phyloP scores from a whole-genome alignment of 139 green algal genomes.

The Nannochloris sp. region DNA sequence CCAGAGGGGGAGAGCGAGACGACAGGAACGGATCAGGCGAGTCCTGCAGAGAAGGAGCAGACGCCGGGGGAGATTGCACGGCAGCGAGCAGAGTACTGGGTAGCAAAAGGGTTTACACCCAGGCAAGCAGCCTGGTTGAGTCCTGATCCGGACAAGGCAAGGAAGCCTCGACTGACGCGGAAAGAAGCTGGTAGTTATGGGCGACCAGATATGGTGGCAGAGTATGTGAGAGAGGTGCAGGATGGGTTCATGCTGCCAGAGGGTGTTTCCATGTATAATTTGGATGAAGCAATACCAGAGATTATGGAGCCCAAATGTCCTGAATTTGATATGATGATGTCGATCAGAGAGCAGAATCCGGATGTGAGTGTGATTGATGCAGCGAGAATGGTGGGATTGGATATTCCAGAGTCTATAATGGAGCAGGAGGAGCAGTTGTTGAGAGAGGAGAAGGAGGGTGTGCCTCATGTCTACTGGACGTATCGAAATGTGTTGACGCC shows the following conservation, averaged over 20 bases:
- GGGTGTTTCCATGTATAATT: slow-evolving; percentile 35
- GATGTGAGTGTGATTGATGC: slow-evolving; percentile 2
- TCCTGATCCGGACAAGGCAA: slow-evolving; percentile 16
- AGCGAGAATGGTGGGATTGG: background rate
- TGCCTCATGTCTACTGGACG: slow-evolving; percentile 35
- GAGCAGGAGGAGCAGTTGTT: background rate
- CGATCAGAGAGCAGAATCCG: background rate
- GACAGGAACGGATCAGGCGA: background rate
- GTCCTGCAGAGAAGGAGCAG: background rate
- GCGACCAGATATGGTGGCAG: slow-evolving; percentile 4
- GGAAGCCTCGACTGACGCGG: slow-evolving; percentile 16
- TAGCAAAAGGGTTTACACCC: slow-evolving; percentile 14
- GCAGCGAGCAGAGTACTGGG: background rate
- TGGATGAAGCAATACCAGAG: slow-evolving; percentile 18
- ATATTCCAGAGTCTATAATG: background rate
- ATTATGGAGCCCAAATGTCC: slow-evolving; percentile 7
- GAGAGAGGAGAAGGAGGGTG: background rate
- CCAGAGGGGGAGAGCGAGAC: background rate
- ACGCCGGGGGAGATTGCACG: background rate
- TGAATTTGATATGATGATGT: background rate
- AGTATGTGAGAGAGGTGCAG: slow-evolving; percentile 34
- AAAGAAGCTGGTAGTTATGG: slow-evolving; percentile 29
- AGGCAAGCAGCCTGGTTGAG: slow-evolving; percentile 12
- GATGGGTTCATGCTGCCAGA: slow-evolving; percentile 24
- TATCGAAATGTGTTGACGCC: slow-evolving; percentile 15